Evolutionary conservation across 2,329 filamentous ascomycete species (phyloP).

Genomic region (Monosporascus sp.): DNA sequence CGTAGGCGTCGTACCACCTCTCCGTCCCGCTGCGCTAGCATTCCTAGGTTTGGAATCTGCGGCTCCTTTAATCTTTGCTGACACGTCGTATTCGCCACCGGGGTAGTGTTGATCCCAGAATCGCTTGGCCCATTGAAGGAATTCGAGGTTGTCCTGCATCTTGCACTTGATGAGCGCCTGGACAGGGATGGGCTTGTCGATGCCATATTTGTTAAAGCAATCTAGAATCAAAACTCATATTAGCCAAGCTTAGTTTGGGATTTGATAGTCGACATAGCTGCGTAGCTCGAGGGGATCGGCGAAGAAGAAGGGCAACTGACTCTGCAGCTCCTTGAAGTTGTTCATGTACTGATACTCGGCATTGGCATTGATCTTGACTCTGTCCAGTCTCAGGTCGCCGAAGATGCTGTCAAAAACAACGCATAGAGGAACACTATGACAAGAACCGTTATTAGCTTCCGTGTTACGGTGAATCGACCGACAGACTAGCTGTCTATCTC

Average conservation of each 20-base stretch:
- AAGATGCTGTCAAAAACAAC: slow-evolving; percentile 99
- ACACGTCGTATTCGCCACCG: slow-evolving; percentile 92
- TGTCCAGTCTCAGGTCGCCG: slow-evolving; percentile 87
- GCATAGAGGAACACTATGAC: slow-evolving; percentile 78
- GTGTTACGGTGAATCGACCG: slow-evolving; percentile 1
- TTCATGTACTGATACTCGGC: slow-evolving; percentile 95
- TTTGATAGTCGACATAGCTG: slow-evolving; percentile 1
- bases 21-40: slow-evolving; percentile 43
- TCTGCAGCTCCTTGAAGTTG: slow-evolving; percentile 97
- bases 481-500: too few species aligned
- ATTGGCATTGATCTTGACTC: slow-evolving; percentile 98
- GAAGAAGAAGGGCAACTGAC: slow-evolving; percentile 46
- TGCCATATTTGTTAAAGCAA: slow-evolving; percentile 70
- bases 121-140: slow-evolving; percentile 92
- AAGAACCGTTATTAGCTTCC: slow-evolving; percentile 14
- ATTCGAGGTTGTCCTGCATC: slow-evolving; percentile 99
- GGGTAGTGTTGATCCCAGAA: slow-evolving; percentile 99
- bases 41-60: slow-evolving; percentile 48
- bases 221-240: slow-evolving; percentile 1
- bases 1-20: slow-evolving; percentile 58
- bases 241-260: background rate
- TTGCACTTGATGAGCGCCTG: slow-evolving; percentile 92
- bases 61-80: slow-evolving; percentile 75
- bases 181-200: slow-evolving; percentile 88
- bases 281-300: background rate